Evolutionary conservation across 176 grass and related monocot species (phyloP).

Genomic region (Ensete glaucum): DNA sequence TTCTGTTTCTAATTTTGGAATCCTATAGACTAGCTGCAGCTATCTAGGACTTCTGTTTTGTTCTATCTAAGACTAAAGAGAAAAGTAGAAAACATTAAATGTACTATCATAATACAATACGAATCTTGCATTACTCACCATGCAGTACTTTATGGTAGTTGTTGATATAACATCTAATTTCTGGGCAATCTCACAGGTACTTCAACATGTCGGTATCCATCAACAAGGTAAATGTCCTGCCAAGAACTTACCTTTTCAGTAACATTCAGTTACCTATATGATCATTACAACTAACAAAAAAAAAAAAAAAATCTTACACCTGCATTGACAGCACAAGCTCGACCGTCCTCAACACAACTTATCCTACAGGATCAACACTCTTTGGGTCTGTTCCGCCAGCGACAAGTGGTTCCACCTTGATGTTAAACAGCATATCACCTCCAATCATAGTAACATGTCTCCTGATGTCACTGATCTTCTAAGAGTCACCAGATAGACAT

Average conservation of each 20-base stretch:
- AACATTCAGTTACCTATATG: not conserved
- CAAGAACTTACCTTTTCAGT: not conserved
- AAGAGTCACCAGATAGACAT: slow-evolving; percentile 1
- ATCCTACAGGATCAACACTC: slow-evolving; percentile 7
- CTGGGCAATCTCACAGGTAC: slow-evolving; percentile 25
- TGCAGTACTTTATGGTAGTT: no score
- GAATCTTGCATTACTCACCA: no score
- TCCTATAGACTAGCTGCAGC: no score
- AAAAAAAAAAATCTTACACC: not conserved
- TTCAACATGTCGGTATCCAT: slow-evolving; percentile 45
- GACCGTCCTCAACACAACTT: not conserved
- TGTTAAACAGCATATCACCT: not conserved
- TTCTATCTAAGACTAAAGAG: no score
- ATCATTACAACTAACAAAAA: no score
- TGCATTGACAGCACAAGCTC: slow-evolving; percentile 7
- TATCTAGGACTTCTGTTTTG: no score
- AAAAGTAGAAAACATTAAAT: no score
- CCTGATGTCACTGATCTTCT: not conserved
- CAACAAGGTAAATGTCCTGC: slow-evolving; percentile 42
- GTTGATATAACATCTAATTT: no score
- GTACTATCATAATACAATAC: no score
- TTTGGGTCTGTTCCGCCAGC: slow-evolving; percentile 7
- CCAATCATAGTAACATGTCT: not conserved
- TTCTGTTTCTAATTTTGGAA: no score
- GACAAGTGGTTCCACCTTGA: not conserved